Conservation (phyloP, 768 basidiomycete genomes). For the Clavaria fumosa region DNA sequence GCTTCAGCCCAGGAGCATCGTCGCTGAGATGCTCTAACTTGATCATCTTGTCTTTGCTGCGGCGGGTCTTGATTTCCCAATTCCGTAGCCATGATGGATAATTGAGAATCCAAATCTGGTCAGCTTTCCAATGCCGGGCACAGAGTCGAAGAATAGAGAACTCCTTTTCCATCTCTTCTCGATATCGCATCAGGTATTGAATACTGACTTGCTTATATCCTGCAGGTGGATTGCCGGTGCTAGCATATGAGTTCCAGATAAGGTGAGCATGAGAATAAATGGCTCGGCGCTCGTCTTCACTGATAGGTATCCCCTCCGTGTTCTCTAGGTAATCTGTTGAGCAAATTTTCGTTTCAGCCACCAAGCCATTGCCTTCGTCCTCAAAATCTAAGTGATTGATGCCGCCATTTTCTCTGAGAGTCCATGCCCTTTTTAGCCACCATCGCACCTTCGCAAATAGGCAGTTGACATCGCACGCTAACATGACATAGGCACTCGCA, state of each 20-base stretch:
- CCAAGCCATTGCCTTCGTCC: not conserved
- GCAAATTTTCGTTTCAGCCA: not conserved
- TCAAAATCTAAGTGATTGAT: not conserved
- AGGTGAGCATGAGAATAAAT: constrained; percentile 2
- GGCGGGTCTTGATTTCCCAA: not conserved
- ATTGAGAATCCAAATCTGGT: constrained; percentile 3
- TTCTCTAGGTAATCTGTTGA: not conserved
- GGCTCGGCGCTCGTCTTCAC: not conserved
- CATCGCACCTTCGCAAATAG: not conserved
- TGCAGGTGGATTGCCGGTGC: not conserved
- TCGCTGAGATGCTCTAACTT: not conserved
- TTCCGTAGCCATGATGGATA: constrained; percentile 1
- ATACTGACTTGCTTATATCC: not conserved
- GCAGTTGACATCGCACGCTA: too few species aligned
- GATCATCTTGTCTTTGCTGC: not conserved
- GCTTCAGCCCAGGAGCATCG: not conserved
- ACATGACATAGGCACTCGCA: too few species aligned
- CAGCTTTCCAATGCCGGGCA: constrained; percentile 3
- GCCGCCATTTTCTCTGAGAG: not conserved
- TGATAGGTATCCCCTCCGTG: not conserved
- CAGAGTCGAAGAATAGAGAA: constrained; percentile 2
- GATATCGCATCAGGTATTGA: not conserved
- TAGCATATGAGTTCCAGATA: not conserved
- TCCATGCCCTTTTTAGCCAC: not conserved
- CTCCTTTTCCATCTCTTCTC: not conserved